Base-by-base conservation (phyloP, 2,329 filamentous ascomycete genomes). In the Fusarium poae region DNA sequence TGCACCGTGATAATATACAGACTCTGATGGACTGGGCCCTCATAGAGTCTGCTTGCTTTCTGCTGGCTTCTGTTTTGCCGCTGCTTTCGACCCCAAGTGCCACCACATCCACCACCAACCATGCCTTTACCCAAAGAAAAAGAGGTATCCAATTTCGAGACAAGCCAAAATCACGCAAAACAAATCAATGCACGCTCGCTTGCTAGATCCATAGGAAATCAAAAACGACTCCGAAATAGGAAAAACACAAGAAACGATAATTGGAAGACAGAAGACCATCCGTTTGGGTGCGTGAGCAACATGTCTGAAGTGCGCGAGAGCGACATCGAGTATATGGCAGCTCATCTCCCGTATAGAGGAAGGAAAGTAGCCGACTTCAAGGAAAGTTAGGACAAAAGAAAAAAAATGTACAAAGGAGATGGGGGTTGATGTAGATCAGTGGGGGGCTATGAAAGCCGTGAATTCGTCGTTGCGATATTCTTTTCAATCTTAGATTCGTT, bases 231-330 rank as follows among this genome's bases (percentile, higher is more conserved):
- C 73, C 72, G 74, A 75, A 69, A 57, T 69, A 73, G 70, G 74
- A 72, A 75, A 75, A 70, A 70, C 72, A 71, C 71, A 70, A 69
- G 71, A 68, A 72, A 72, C 67, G 76, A 75, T 69, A 75, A 68
- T 65, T 60, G 65, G 51, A 72, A 77, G 70, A 73, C 76, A 78
- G 76, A 71, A 77, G 76, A 78, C 75, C 72, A 70, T 75, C 72
- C 76, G 71, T 77, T 73, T 78, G 75, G 74, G 77, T 83, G 83
- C 82, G 82, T 84, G 83, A 84, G 82, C 82, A 82, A 81, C 79
- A 79, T 77, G 72, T 82, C 79, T 82, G 77, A 75, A 77, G 72
- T 78, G 75, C 75, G 72, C 73, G 72, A 75, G 72, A 76, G 77
- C 73, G 68, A 75, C 74, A 61, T 75, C 72, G 59, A 74, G 66